Base-by-base conservation (phyloP, 768 basidiomycete species). In the Podaxis carcinomalis region DNA sequence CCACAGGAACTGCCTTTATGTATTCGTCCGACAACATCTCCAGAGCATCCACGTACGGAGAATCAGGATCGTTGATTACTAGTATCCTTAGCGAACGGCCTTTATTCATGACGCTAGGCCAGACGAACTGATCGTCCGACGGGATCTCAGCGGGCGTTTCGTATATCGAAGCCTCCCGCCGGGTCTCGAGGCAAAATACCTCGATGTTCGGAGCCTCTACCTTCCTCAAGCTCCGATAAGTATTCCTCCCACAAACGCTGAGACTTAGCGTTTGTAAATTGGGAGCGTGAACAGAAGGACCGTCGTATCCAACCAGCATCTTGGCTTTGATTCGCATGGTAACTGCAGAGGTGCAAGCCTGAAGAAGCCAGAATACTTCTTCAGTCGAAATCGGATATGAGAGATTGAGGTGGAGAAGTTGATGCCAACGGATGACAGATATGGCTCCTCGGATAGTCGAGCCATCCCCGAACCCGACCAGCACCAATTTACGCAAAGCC, bases 331-430 rank as follows among this genome's bases (percentile, higher is more conserved):
- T 28, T 13, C 51, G 59, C 28, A 60, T 23, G 1, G 51, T 60
- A 7, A 36, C 32, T 3, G 51, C 59, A 1, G 42, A 53, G n/a
- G 50, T 42, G 50, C 58, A 59, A 5, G 39, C 19, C 44, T 42
- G 58, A 52, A 59, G 51, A 53, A 59, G 51, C 50, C 52, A 53
- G 28, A 60, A 53, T 9, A 60, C 52, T 46, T 60, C 59, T 53
- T 53, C 51, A 1, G 59, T 46, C 11, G 40, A 10, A 16, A 60
- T 60, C 11, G 51, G n/a, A 28, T 60, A 60, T 23, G 59, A 32
- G 25, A 59, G 23, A 35, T 59, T 39, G 39, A 59, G 58, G 28
- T 59, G 39, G 25, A 52, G 51, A 6, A 59, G 58, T 16, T 52
- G 58, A 10, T 44, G 39, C 58, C 58, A 59, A 2, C 25, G 58